Evolutionary conservation across 1,284 basidiomycete species (phyloP).

Genomic region (Ceratorhiza oryzae-sativae): DNA sequence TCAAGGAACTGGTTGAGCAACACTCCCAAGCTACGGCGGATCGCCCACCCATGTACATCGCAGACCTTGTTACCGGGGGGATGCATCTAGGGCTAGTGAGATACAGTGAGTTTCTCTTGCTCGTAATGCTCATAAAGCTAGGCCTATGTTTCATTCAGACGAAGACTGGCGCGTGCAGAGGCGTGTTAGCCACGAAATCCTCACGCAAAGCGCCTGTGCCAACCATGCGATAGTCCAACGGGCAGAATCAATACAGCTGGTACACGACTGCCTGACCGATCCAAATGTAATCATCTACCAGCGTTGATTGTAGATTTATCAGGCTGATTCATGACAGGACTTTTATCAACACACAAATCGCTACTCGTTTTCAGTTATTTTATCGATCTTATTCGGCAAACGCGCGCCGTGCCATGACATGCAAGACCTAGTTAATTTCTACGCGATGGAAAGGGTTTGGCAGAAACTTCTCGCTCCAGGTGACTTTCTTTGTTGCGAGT

Average conservation of each 20-base stretch:
- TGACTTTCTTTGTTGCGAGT: background rate
- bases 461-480: background rate
- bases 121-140: too few relatives aligned
- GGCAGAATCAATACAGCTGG: slow-evolving; percentile 51
- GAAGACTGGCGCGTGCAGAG: slow-evolving; percentile 49
- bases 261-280: slow-evolving; percentile 47
- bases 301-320: background rate
- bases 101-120: slow-evolving; percentile 44
- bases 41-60: slow-evolving; percentile 45
- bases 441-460: background rate
- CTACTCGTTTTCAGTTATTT: slow-evolving; percentile 6
- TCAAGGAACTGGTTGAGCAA: slow-evolving; percentile 49
- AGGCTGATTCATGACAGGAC: background rate
- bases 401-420: slow-evolving; percentile 1
- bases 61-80: slow-evolving; percentile 41
- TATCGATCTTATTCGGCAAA: slow-evolving; percentile 25
- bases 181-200: slow-evolving; percentile 47
- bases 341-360: slow-evolving; percentile 8
- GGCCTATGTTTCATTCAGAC: slow-evolving; percentile 35
- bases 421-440: background rate
- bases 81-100: slow-evolving; percentile 45
- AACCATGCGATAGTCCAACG: slow-evolving; percentile 48
- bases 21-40: slow-evolving; percentile 36
- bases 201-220: slow-evolving; percentile 46
- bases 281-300: slow-evolving; percentile 47